These are phyloP conservation scores for Annulohypoxylon stygium DNA, from an alignment of 495 filamentous ascomycete species.

Conservation along the genomic window DNA sequence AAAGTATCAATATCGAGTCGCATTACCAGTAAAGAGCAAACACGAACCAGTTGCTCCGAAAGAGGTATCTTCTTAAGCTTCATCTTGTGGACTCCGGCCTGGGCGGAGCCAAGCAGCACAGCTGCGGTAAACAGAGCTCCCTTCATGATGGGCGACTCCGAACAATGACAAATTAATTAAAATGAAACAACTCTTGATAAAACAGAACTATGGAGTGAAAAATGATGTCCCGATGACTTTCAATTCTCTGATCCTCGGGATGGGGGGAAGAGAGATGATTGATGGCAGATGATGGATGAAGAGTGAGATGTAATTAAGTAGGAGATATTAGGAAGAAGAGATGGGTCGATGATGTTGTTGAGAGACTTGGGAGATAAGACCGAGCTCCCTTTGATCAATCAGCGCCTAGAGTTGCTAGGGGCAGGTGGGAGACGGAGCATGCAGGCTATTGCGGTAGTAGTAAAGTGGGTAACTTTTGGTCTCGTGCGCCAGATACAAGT, in stretches of 20 bases:
- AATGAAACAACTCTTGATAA: constrained; percentile 23
- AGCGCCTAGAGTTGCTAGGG: constrained; percentile 25
- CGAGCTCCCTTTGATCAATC: constrained; percentile 37
- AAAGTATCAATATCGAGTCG: constrained; percentile 37
- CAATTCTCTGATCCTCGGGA: constrained; percentile 19
- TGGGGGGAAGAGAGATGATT: constrained; percentile 30
- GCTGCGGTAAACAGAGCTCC: constrained; percentile 78
- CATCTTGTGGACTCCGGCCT: constrained; percentile 90
- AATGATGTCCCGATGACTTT: constrained; percentile 10
- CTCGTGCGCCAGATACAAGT: constrained; percentile 42
- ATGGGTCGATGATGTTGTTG: constrained; percentile 45
- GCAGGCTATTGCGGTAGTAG: constrained; percentile 29
- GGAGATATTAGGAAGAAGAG: constrained; percentile 31
- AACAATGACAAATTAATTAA: constrained; percentile 28
- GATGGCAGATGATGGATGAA: constrained; percentile 24
- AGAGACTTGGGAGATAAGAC: constrained; percentile 42
- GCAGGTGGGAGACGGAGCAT: constrained; percentile 29
- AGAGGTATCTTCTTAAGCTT: constrained; percentile 97
- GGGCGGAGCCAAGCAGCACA: constrained; percentile 83
- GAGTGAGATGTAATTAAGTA: constrained; percentile 25
- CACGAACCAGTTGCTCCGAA: constrained; percentile 87
- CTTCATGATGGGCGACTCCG: constrained; percentile 77
- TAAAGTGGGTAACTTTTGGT: constrained; percentile 36
- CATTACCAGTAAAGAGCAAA: neutral
- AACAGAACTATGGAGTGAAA: constrained; percentile 9